Percentiles rank a stretch among this genome's conserved stretches.
Conservation (phyloP, 2,329 filamentous ascomycete species). For the Hymenoscyphus fructigenus region DNA sequence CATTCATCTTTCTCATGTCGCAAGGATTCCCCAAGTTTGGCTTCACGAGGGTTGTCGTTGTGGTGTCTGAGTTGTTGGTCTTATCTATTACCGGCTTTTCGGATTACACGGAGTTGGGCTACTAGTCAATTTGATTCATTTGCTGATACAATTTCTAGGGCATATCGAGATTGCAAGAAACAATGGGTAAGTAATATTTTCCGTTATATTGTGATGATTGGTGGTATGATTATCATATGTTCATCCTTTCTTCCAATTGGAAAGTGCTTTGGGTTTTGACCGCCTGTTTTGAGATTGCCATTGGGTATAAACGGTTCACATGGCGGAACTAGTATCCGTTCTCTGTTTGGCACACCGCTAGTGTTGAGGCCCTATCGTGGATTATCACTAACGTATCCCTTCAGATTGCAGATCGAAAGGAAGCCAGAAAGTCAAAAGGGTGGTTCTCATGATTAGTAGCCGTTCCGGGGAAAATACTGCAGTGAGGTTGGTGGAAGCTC, state of each 20-base stretch:
- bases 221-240: neutral
- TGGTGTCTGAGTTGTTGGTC: neutral
- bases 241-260: neutral
- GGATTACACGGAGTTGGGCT: conserved; percentile 6
- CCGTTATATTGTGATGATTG: neutral
- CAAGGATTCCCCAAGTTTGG: neutral
- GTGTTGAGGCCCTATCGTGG: neutral
- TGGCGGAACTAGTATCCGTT: neutral
- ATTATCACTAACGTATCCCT: neutral
- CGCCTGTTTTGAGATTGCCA: neutral
- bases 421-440: conserved; percentile 41
- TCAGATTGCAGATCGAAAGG: conserved; percentile 44
- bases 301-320: neutral
- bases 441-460: conserved; percentile 11
- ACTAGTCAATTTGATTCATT: neutral
- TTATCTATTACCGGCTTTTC: neutral
- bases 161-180: conserved; percentile 93
- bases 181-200: conserved; percentile 67
- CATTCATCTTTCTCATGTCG: neutral
- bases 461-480: neutral
- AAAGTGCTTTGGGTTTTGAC: neutral
- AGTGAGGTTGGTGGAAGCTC: neutral
- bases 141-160: conserved; percentile 50
- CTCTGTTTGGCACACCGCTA: neutral
- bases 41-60: conserved; percentile 1